These are phyloP conservation scores for Hymenoscyphus infarciens DNA, from an alignment of 2,329 filamentous ascomycete species.

Conservation along the genomic window DNA sequence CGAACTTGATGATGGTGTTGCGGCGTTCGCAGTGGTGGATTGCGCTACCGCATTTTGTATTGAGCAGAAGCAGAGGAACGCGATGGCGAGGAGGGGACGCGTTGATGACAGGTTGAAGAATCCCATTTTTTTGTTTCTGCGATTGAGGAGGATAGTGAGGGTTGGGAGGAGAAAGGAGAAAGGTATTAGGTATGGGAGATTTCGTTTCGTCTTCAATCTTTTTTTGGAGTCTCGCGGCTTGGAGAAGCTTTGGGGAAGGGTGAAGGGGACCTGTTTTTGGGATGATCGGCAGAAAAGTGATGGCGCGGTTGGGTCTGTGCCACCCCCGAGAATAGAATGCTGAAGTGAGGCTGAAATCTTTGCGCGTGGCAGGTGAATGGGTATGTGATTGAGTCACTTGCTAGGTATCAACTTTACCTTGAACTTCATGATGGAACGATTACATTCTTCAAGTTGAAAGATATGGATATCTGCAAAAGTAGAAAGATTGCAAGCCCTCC, in stretches of 20 bases:
- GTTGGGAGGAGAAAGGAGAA: background rate
- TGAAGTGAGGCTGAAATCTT: background rate
- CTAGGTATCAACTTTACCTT: no score
- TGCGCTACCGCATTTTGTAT: background rate
- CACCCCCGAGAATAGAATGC: constrained; percentile 4
- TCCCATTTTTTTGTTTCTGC: background rate
- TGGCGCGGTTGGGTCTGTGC: background rate
- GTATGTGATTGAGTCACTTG: no score
- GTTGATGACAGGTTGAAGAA: background rate
- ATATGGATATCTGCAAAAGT: background rate
- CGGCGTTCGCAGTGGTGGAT: background rate
- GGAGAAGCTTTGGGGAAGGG: background rate
- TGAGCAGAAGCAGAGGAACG: background rate
- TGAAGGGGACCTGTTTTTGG: background rate
- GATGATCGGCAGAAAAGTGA: background rate
- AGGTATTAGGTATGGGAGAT: no score
- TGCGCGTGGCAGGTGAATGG: no score
- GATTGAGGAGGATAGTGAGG: background rate
- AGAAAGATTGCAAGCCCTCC: background rate
- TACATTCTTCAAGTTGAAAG: background rate
- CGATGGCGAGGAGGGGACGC: background rate
- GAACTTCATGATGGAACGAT: no score
- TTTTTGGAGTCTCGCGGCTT: background rate
- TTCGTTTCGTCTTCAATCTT: no score
- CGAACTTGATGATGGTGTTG: background rate